Evolutionary conservation across 148 eudicot species (phyloP), one percentile per base, ranked within the genome.

Genomic region (Rhododendron ovatum): DNA sequence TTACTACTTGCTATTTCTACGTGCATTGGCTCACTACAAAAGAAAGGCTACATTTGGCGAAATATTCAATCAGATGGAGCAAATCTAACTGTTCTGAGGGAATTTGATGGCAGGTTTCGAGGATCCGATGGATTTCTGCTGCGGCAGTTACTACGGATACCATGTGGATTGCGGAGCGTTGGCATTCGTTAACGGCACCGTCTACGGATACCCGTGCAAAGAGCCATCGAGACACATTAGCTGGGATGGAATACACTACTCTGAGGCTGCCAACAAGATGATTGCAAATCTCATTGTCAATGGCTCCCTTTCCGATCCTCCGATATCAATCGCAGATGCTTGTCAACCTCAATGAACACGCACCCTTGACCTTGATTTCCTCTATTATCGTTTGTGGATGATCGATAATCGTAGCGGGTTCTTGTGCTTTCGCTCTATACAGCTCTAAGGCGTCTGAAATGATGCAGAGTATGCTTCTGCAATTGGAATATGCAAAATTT

Each of bases 191-290:
- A 85, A 88, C 26, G 85, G 85, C 73, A 82, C 75, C n/a, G 61
- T 30, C 12, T 78, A 84, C 63, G 91, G 88, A 1, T 41, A 78
- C 15, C 47, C 82, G 6, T 91, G 94, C 57, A 41, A 45, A 5
- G 78, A 88, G 45, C 94, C 91, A 59, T 59, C 88, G 28, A 80
- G 83, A 55, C 80, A 83, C 78, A 86, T 89, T 20, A 91, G 90
- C 51, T 89, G 94, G 93, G 93, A 91, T 77, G 84, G 89, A 35
- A 81, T 89, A 63, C 94, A 92, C 78, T 92, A 88, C 87, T 83
- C 93, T 24, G 85, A 91, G 82, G 93, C 92, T 12, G 91, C 91
- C 26, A 89, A 89, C 80, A 67, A 6, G 5, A 35, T 86, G 84
- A 39, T 88, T 41, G 88, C 89, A 12, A 80, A 82, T 2, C 89